These are phyloP conservation scores for Ambrosia artemisiifolia DNA, from an alignment of 129 eudicot genomes.

Conservation along the genomic window DNA sequence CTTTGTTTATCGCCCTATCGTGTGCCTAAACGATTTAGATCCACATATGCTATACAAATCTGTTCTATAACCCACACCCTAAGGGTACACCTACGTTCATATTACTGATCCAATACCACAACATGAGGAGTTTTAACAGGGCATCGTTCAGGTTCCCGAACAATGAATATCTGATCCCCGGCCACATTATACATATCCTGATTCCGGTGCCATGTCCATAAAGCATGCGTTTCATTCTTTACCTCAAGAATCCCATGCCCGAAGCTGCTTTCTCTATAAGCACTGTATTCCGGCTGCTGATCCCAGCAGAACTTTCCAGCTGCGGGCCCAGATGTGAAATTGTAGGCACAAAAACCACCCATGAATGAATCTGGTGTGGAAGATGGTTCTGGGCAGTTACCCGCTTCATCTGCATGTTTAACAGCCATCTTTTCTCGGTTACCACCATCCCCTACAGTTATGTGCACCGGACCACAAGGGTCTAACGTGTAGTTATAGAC, in stretches of 20 bases:
- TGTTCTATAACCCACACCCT: neutral
- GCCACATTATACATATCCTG: constrained; percentile 62
- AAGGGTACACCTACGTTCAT: neutral
- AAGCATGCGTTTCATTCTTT: constrained; percentile 75
- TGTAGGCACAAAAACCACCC: constrained; percentile 88
- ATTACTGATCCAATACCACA: constrained; percentile 21
- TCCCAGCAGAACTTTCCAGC: constrained; percentile 97
- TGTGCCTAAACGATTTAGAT: neutral
- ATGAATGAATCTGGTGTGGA: constrained; percentile 66
- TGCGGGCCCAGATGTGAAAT: constrained; percentile 88
- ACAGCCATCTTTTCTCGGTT: constrained; percentile 92
- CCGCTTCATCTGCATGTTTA: constrained; percentile 77
- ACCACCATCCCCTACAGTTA: constrained; percentile 87
- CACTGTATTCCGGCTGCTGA: constrained; percentile 87
- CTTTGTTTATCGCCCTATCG: neutral
- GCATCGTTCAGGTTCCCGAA: constrained; percentile 74
- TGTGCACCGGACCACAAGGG: constrained; percentile 81
- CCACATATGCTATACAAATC: neutral
- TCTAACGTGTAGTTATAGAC: constrained; percentile 79
- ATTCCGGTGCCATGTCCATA: constrained; percentile 95
- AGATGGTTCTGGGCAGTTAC: constrained; percentile 87
- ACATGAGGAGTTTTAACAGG: constrained; percentile 29
- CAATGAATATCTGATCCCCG: constrained; percentile 78
- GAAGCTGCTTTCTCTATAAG: constrained; percentile 87
- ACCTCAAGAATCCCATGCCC: constrained; percentile 97